These are phyloP conservation scores for Sugiyamaella qingdaonensis DNA, from an alignment of 805 yeast species.

Conservation along the genomic window DNA sequence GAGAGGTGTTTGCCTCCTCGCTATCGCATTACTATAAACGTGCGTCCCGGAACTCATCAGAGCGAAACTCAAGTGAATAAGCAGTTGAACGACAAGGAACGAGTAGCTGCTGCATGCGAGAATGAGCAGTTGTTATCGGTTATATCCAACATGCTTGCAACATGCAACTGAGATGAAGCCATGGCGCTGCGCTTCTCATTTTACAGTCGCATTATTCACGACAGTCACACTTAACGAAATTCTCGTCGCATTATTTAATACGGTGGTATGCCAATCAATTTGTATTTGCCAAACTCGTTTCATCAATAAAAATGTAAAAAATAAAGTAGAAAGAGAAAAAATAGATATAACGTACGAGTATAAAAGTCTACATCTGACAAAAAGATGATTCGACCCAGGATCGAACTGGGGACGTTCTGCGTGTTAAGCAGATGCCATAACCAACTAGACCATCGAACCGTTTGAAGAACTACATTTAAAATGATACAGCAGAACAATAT, in stretches of 20 bases:
- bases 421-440: slow-evolving; percentile 99
- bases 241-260: too few species aligned
- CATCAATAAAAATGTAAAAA: too few species aligned
- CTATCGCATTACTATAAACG: slow-evolving; percentile 69
- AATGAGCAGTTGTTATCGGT: slow-evolving; percentile 87
- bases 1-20: slow-evolving; percentile 86
- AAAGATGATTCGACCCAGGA: slow-evolving; percentile 95
- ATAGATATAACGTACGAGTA: not conserved
- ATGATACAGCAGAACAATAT: not conserved
- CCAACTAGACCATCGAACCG: slow-evolving; percentile 99
- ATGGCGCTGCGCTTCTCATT: not conserved
- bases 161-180: slow-evolving; percentile 46
- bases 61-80: slow-evolving; percentile 94
- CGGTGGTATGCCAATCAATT: too few species aligned
- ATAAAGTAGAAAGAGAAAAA: too few species aligned
- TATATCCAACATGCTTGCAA: slow-evolving; percentile 86
- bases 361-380: not conserved
- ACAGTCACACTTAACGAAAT: not conserved
- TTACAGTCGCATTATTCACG: not conserved
- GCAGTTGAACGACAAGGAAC: slow-evolving; percentile 93
- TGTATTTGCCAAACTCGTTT: too few species aligned
- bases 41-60: slow-evolving; percentile 92
- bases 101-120: slow-evolving; percentile 98
- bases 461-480: too few species aligned
- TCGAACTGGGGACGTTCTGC: slow-evolving; percentile 99